phyloP scores from a whole-genome alignment of 2,329 filamentous ascomycete species.

The Neoscytalidium dimidiatum region DNA sequence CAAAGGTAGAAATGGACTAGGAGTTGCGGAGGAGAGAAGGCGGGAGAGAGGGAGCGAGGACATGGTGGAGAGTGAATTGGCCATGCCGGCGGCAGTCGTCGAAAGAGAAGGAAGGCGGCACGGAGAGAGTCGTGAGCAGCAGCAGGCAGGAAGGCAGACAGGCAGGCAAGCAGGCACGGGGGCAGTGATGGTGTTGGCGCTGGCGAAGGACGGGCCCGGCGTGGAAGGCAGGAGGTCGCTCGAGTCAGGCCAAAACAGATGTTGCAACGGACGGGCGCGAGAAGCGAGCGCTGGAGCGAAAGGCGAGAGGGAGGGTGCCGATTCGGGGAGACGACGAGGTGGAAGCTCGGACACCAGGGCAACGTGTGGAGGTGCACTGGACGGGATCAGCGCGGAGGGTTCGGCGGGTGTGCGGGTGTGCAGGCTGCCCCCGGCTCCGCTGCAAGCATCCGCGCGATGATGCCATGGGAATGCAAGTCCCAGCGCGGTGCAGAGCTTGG shows the following conservation, averaged over 20 bases:
- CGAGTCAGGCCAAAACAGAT: neutral
- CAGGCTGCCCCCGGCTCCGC: neutral
- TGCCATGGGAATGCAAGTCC: constrained; percentile 13
- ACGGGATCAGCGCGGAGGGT: neutral
- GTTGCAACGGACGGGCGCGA: neutral
- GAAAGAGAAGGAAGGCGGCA: neutral
- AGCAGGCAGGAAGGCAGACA: neutral
- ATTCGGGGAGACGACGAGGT: too few species aligned
- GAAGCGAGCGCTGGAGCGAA: too few species aligned
- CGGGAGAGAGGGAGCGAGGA: neutral
- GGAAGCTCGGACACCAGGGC: too few species aligned
- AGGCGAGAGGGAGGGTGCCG: too few species aligned
- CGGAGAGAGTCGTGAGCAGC: neutral
- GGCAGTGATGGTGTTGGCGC: neutral
- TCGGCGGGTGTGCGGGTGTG: neutral
- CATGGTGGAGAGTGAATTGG: constrained; percentile 4
- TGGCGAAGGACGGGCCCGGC: neutral
- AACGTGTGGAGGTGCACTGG: neutral
- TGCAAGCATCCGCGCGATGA: constrained; percentile 9
- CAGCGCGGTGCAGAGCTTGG: neutral
- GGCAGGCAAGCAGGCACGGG: neutral
- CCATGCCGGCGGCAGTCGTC: neutral
- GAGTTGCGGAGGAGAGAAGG: neutral
- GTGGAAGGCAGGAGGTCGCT: too few species aligned
- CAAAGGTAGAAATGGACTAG: constrained; percentile 7